These are phyloP conservation scores for Neurospora discreta DNA, from an alignment of 495 filamentous ascomycete species.

Conservation along the genomic window DNA sequence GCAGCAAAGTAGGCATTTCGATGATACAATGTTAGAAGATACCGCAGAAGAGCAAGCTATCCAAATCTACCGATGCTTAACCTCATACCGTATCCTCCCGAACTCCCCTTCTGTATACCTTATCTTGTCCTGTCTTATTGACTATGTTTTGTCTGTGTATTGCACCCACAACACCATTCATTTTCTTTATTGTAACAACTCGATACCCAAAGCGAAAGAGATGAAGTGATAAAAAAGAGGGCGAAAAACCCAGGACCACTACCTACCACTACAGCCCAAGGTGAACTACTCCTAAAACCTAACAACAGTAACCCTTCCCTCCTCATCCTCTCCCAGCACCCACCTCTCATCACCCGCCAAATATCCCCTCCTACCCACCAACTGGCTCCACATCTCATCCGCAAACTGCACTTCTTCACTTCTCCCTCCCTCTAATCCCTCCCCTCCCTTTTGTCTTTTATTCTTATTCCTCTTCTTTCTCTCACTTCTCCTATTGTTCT, in stretches of 20 bases:
- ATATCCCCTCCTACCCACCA: slow-evolving; percentile 42
- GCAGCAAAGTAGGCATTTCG: background rate
- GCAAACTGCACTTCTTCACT: slow-evolving; percentile 28
- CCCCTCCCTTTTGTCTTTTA: background rate
- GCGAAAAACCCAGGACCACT: background rate
- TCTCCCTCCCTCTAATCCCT: slow-evolving; percentile 8
- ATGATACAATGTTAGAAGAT: background rate
- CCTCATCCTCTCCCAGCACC: slow-evolving; percentile 47
- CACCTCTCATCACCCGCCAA: slow-evolving; percentile 54
- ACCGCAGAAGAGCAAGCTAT: background rate
- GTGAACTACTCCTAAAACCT: slow-evolving; percentile 28
- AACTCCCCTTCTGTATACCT: background rate
- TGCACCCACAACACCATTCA: background rate
- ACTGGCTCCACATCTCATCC: slow-evolving; percentile 37
- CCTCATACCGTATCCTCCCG: background rate
- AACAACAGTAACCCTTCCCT: slow-evolving; percentile 42
- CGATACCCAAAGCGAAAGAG: background rate
- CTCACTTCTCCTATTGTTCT: background rate
- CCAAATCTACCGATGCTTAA: background rate
- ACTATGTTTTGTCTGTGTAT: background rate
- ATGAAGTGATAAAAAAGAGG: background rate
- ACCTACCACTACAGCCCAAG: background rate
- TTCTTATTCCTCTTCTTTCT: background rate
- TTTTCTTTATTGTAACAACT: background rate
- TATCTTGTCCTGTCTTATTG: background rate